Evolutionary conservation across 495 filamentous ascomycete species (phyloP), one percentile per base, ranked within the genome.

Genomic region (Penicillium samsonianum): DNA sequence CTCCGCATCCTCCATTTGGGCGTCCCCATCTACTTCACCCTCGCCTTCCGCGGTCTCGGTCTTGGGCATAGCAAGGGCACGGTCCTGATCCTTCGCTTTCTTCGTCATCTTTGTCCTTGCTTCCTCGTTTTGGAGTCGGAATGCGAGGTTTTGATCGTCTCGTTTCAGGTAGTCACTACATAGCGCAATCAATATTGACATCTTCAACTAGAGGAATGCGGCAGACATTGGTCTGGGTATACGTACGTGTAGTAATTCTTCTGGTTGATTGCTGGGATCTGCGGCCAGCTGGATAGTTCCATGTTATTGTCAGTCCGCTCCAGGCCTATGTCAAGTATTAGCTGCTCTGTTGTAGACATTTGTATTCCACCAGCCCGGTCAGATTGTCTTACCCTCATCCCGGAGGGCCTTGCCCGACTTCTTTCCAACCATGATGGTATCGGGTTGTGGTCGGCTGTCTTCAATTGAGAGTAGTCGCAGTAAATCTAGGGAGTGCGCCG

Each of bases 161-260:
- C 95, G 85, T 79, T 98, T 98, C 65, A 98, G 89, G 65, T 96
- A 98, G 64, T 98, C 94, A 35, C 92, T 96, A 60, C 5, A 22
- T 33, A 12, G 22, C 30, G 46, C 35, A 19, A 49, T 69, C 8
- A 64, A 60, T 37, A 46, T 55, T 48, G 42, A 16, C 20, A 53
- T 38, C 28, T 37, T 7, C 31, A 38, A 38, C 28, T 7, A 7
- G 1, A 22, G 7, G 12, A 10, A 22, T 12, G 22, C 16, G n/a
- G n/a, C 7, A 38, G n/a, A 17, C 11, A 9, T 28, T 1, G 10
- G 11, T 7, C 16, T 3, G n/a, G 14, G 6, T n/a, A 16, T 8
- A 80, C 91, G 53, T 81, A 96, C 91, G 94, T 98, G 66, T 98
- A 98, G 73, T 98, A 98, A 73, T 98, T 98, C 75, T 98, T 98